Conservation (phyloP, 2,329 filamentous ascomycete species). For the Fusarium udum region DNA sequence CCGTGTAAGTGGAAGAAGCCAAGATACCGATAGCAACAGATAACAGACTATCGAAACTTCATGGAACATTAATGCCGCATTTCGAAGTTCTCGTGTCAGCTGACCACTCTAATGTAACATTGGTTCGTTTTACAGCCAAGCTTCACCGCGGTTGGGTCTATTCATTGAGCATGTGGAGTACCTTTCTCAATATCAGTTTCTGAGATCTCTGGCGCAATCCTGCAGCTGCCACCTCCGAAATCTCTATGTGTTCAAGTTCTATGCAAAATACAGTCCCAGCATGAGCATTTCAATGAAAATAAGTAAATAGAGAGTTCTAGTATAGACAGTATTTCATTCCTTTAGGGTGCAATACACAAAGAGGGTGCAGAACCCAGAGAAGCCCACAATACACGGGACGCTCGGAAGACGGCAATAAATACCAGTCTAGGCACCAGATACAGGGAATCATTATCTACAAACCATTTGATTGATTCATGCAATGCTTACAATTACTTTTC, state of each 20-base stretch:
- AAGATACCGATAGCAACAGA: not conserved
- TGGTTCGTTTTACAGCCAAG: not conserved
- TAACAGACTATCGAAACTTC: not conserved
- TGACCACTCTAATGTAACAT: not conserved
- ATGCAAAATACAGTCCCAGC: not conserved
- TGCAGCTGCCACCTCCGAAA: not conserved
- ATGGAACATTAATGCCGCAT: not conserved
- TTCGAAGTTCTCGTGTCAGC: not conserved
- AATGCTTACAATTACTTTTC: not conserved
- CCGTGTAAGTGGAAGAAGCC: not conserved
- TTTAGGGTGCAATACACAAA: not conserved
- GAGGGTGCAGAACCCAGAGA: not conserved
- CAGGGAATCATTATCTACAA: not conserved
- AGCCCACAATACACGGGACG: not conserved
- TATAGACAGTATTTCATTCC: not conserved
- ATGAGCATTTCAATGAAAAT: accelerated
- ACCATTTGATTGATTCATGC: too few relatives aligned
- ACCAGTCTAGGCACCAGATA: not conserved
- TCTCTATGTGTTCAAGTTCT: not conserved
- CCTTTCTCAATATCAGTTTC: not conserved
- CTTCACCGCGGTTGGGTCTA: not conserved
- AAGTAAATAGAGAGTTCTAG: not conserved
- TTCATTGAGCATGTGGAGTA: not conserved
- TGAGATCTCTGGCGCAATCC: not conserved
- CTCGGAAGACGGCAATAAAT: not conserved